Conservation (phyloP, 2,329 filamentous ascomycete species). For the Akanthomyces lecanii region DNA sequence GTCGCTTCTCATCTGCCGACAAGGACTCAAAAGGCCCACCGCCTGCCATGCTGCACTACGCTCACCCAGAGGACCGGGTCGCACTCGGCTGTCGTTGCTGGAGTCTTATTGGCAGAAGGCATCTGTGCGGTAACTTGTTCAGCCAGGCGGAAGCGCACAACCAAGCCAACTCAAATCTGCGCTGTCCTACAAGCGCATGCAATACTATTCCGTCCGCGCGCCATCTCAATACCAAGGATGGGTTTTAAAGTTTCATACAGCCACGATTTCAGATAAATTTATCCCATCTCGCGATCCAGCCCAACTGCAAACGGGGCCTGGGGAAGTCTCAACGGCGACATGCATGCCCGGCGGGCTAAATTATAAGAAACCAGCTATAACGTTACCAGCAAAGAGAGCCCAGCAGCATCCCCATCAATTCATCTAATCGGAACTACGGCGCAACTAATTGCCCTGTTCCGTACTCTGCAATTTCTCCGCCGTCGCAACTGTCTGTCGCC, state of each 20-base stretch:
- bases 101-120: no score
- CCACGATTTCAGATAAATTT: not conserved
- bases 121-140: no score
- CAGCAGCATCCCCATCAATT: not conserved
- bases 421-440: not conserved
- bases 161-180: not conserved
- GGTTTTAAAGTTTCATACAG: not conserved
- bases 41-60: no score
- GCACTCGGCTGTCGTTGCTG: no score
- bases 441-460: slow-evolving; percentile 3
- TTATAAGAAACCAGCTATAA: not conserved
- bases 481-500: not conserved
- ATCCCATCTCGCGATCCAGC: not conserved
- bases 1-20: no score
- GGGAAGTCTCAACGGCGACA: not conserved
- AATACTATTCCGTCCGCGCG: not conserved
- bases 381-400: not conserved
- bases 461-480: not conserved
- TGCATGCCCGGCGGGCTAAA: not conserved
- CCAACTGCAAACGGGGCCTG: not conserved
- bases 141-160: no score
- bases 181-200: not conserved
- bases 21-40: no score
- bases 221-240: not conserved
- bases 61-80: no score